These are phyloP conservation scores for Penicillium sp. DNA, from an alignment of 2,329 filamentous ascomycete species.

Conservation along the genomic window DNA sequence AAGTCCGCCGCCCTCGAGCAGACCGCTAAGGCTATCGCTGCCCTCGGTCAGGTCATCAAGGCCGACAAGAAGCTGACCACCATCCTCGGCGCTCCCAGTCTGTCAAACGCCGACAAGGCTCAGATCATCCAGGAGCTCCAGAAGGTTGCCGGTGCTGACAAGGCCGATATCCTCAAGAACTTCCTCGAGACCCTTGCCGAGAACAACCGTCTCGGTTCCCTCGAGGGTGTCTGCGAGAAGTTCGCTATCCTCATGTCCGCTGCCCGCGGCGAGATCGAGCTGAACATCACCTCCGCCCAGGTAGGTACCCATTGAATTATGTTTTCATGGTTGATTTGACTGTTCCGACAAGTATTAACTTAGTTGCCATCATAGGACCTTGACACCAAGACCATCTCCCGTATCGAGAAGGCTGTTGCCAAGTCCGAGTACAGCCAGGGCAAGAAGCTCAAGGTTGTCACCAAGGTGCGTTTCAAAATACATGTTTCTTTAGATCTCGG, in stretches of 20 bases:
- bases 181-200: conserved; percentile 86
- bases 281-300: conserved; percentile 85
- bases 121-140: conserved; percentile 82
- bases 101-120: conserved; percentile 76
- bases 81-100: conserved; percentile 78
- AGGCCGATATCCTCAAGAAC: conserved; percentile 84
- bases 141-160: conserved; percentile 73
- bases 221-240: conserved; percentile 82
- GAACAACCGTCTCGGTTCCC: conserved; percentile 88
- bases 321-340: not conserved
- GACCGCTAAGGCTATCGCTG: conserved; percentile 75
- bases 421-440: conserved; percentile 88
- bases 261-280: conserved; percentile 86
- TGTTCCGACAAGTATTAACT: not conserved
- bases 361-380: conserved; percentile 59
- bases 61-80: conserved; percentile 76
- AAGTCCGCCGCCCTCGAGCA: conserved; percentile 84
- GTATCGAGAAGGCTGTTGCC: conserved; percentile 81
- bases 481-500: not conserved
- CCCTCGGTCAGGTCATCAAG: conserved; percentile 69
- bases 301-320: conserved; percentile 52
- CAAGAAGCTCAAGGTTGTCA: conserved; percentile 97
- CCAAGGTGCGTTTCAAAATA: conserved; percentile 64
- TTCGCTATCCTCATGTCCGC: conserved; percentile 86
- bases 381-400: conserved; percentile 79